Conservation (phyloP, 2,329 filamentous ascomycete genomes). For the Sporothrix globosa region DNA sequence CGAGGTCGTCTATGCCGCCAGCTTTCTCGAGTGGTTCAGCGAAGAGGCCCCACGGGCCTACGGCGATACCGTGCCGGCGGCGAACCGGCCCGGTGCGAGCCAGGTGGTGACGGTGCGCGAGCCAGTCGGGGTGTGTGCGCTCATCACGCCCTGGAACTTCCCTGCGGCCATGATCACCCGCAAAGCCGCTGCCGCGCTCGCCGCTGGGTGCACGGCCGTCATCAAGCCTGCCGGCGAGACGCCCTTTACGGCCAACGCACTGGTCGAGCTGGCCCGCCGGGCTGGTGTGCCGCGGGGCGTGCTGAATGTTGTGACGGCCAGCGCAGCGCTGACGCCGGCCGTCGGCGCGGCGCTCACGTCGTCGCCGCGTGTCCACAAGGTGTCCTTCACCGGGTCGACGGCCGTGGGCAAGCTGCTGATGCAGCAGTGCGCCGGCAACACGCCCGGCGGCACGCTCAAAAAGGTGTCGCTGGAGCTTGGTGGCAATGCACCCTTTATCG, state of each 20-base stretch:
- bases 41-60: constrained; percentile 76
- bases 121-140: constrained; percentile 78
- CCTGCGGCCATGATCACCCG: constrained; percentile 75
- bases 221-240: constrained; percentile 91
- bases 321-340: constrained; percentile 73
- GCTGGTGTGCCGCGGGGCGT: constrained; percentile 90
- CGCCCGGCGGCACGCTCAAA: constrained; percentile 66
- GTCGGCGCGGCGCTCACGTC: constrained; percentile 79
- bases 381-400: constrained; percentile 89
- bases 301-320: constrained; percentile 81
- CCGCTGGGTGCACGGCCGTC: constrained; percentile 91
- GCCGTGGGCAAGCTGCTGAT: constrained; percentile 74
- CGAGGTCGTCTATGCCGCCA: constrained; percentile 72
- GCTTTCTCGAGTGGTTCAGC: constrained; percentile 79
- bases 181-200: constrained; percentile 74
- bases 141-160: constrained; percentile 91
- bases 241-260: constrained; percentile 83
- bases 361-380: constrained; percentile 76
- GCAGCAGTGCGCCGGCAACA: constrained; percentile 73
- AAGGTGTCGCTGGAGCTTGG: constrained; percentile 84
- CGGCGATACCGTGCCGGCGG: constrained; percentile 73
- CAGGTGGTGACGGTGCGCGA: constrained; percentile 79
- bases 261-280: constrained; percentile 82
- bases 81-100: constrained; percentile 71
- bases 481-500: constrained; percentile 93